Percentiles rank a stretch among this genome's conserved stretches.
Evolutionary conservation across 805 yeast species (phyloP).

Genomic region (Kregervanrija delftensis): DNA sequence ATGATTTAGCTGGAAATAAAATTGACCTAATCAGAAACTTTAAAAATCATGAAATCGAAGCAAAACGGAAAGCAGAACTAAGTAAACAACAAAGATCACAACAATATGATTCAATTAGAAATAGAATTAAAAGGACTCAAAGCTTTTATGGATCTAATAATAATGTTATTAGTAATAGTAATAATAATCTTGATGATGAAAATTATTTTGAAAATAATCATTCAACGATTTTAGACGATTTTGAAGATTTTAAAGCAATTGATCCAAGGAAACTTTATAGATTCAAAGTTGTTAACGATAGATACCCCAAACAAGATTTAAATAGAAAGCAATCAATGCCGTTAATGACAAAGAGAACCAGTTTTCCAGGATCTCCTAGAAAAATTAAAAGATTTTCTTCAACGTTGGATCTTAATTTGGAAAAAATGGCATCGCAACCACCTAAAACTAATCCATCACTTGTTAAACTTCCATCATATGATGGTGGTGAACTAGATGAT

Average conservation of each 20-base stretch:
- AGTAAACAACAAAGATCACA: conserved; percentile 5
- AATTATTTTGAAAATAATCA: conserved; percentile 18
- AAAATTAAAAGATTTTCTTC: conserved; percentile 24
- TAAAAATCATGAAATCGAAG: conserved; percentile 12
- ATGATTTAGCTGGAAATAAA: conserved; percentile 1
- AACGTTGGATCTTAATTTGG: conserved; percentile 17
- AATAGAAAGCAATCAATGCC: conserved; percentile 23
- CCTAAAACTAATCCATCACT: conserved; percentile 1
- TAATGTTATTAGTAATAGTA: background rate
- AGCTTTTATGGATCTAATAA: background rate
- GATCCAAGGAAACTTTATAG: conserved; percentile 17
- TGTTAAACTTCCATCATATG: conserved; percentile 4
- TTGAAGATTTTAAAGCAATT: conserved; percentile 20
- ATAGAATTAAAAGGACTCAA: conserved; percentile 2
- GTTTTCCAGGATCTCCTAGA: conserved; percentile 14
- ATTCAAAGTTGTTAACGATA: conserved; percentile 11
- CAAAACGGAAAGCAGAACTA: conserved; percentile 14
- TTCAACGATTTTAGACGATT: conserved; percentile 20
- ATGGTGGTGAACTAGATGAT: conserved; percentile 18
- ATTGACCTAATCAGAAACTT: conserved; percentile 14
- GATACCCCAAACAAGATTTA: conserved; percentile 7
- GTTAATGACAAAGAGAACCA: conserved; percentile 11
- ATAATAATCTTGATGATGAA: conserved; percentile 1
- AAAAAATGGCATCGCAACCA: background rate
- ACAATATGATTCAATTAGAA: conserved; percentile 8